Evolutionary conservation across 768 basidiomycete species (phyloP), one percentile per base, ranked within the genome.

Genomic region (Chalciporus pseudorubinellus): DNA sequence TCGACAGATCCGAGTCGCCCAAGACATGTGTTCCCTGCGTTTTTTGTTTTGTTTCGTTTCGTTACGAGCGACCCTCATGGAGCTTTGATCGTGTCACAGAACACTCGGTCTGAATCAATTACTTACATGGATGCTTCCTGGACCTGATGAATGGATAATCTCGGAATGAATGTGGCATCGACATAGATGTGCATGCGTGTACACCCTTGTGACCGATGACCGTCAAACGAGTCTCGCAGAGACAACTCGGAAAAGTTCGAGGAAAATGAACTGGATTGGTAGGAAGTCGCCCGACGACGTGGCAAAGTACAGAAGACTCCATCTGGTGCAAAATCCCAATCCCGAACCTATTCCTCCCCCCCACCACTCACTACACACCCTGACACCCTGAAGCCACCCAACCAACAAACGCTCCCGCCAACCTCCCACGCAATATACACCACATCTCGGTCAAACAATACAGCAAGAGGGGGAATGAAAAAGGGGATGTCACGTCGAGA

Each of bases 401-500:
- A 36, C 34, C 34, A 36, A 36, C 34, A 16, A 36, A 6, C 16
- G 9, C n/a, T 16, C 34, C n/a, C 34, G 10, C 34, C 34, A 36
- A n/a, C 34, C 34, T 36, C 34, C 34, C 34, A 36, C 10, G 34
- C n/a, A 16, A 36, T 36, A 10, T 36, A 10, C 34, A n/a, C 34
- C 34, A 36, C 31, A 31, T 36, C 34, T 36, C 34, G 34, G 34
- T 36, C 34, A 49, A 49, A 31, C 34, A 36, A 36, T 36, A 16
- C n/a, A 36, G 34, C 16, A 36, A 36, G 21, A 34, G 43, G 49
- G 39, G 39, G 38, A 9, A 43, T 24, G 28, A n/a, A 48, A 36
- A 51, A 44, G 48, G 41, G 52, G 33, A 63, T 54, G 42, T 61
- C 48, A 58, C 53, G 49, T 56, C 48, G 55, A 57, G 33, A 64